phyloP scores from a whole-genome alignment of 1,139 yeast genomes.

The Nakaseomyces kungkrabaensis region DNA sequence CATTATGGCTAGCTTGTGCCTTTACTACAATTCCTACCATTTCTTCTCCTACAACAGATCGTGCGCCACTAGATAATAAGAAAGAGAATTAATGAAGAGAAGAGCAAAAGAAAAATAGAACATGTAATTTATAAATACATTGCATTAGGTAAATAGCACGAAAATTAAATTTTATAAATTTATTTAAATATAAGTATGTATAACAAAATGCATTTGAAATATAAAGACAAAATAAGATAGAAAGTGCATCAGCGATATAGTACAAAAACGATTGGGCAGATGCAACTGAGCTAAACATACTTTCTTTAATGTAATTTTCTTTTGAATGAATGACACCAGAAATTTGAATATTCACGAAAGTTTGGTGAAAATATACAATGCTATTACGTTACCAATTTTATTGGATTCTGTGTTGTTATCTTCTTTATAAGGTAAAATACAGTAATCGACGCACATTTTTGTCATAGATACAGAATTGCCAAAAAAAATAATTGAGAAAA shows the following conservation, averaged over 20 bases:
- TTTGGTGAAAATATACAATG: no score
- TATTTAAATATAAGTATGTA: no score
- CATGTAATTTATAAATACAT: background rate
- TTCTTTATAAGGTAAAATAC: no score
- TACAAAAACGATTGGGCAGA: background rate
- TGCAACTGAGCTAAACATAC: background rate
- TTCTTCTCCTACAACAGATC: background rate
- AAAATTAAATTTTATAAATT: background rate
- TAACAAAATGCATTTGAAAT: background rate
- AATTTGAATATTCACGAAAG: no score
- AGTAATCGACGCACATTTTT: no score
- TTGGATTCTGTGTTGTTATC: no score
- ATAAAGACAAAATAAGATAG: background rate
- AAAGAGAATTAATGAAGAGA: background rate
- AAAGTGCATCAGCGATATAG: background rate
- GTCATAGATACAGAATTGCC: no score
- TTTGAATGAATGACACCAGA: no score
- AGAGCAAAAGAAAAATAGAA: background rate
- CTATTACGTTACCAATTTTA: no score
- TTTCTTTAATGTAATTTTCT: no score
- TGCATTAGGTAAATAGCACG: background rate
- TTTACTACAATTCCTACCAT: background rate
- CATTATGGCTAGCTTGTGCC: conserved; percentile 53
- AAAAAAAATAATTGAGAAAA: no score
- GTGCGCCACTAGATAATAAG: background rate